These are phyloP conservation scores for Cerrena zonata DNA, from an alignment of 1,284 basidiomycete species.

Conservation along the genomic window DNA sequence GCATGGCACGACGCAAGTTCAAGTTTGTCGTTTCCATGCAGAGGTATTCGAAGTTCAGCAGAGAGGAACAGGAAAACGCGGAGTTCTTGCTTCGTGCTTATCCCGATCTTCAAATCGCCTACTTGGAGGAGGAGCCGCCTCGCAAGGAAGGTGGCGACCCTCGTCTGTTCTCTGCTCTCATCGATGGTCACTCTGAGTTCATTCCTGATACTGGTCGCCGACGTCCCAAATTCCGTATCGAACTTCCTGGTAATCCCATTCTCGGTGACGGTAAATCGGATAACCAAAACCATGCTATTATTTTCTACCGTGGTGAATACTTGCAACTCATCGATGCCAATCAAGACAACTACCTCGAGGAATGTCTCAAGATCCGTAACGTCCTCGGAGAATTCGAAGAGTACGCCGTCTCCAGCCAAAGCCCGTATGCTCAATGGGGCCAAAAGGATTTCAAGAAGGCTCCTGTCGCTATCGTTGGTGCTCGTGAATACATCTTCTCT, in stretches of 20 bases:
- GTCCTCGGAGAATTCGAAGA: slow-evolving; percentile 98
- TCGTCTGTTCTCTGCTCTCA: slow-evolving; percentile 90
- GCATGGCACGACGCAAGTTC: slow-evolving; percentile 97
- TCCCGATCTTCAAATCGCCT: slow-evolving; percentile 96
- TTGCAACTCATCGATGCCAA: slow-evolving; percentile 98
- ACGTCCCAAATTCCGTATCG: slow-evolving; percentile 95
- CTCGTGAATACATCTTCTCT: slow-evolving; percentile 99
- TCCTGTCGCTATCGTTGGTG: slow-evolving; percentile 96
- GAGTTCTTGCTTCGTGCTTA: slow-evolving; percentile 98
- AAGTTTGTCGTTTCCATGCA: slow-evolving; percentile 99
- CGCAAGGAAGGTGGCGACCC: slow-evolving; percentile 94
- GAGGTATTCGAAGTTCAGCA: slow-evolving; percentile 98
- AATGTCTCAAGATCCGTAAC: slow-evolving; percentile 98
- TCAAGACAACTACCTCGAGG: slow-evolving; percentile 99
- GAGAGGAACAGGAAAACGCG: slow-evolving; percentile 98
- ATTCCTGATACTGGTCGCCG: slow-evolving; percentile 83
- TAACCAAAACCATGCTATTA: slow-evolving; percentile 99
- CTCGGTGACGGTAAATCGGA: slow-evolving; percentile 98
- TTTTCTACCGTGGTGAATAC: slow-evolving; percentile 99
- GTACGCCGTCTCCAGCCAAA: slow-evolving; percentile 79
- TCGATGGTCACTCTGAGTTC: slow-evolving; percentile 97
- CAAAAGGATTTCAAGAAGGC: slow-evolving; percentile 81
- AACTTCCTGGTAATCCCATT: slow-evolving; percentile 97
- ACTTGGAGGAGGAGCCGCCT: slow-evolving; percentile 92
- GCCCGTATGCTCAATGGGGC: slow-evolving; percentile 87